Percentiles rank a stretch among this genome's conserved stretches.
Evolutionary conservation across 179 eudicot species (phyloP).

Genomic region (Amaranthus tricolor): DNA sequence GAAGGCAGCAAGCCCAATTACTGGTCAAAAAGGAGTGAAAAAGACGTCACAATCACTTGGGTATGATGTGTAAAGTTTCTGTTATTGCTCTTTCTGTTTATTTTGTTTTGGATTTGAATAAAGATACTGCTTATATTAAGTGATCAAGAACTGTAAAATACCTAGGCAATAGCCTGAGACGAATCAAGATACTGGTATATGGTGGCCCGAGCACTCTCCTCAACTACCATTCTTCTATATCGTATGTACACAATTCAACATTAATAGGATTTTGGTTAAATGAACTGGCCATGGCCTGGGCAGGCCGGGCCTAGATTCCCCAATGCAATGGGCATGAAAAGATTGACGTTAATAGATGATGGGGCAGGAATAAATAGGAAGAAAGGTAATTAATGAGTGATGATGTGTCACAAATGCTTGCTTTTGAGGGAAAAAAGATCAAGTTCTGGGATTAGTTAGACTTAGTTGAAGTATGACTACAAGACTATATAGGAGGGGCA

Average conservation of each 20-base stretch:
- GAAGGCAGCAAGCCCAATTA: conserved; percentile 17
- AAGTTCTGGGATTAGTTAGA: neutral
- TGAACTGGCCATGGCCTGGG: no score
- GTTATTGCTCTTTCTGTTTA: neutral
- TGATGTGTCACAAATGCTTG: neutral
- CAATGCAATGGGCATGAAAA: neutral
- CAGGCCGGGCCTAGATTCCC: no score
- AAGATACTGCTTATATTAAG: neutral
- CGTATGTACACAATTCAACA: no score
- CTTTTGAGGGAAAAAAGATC: neutral
- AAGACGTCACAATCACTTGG: conserved; percentile 26
- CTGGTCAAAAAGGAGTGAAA: conserved; percentile 19
- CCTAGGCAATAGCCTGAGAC: neutral
- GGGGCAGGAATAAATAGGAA: neutral
- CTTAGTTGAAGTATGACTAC: neutral
- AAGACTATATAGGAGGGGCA: neutral
- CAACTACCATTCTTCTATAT: no score
- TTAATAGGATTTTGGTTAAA: no score
- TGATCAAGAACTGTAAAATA: neutral
- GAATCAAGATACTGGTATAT: no score
- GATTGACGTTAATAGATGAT: neutral
- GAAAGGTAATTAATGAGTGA: neutral
- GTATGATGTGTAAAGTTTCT: conserved; percentile 21
- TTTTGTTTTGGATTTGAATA: neutral
- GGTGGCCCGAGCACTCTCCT: no score